Evolutionary conservation across 2,329 filamentous ascomycete genomes (phyloP).

Genomic region (Verticillium klebahnii): DNA sequence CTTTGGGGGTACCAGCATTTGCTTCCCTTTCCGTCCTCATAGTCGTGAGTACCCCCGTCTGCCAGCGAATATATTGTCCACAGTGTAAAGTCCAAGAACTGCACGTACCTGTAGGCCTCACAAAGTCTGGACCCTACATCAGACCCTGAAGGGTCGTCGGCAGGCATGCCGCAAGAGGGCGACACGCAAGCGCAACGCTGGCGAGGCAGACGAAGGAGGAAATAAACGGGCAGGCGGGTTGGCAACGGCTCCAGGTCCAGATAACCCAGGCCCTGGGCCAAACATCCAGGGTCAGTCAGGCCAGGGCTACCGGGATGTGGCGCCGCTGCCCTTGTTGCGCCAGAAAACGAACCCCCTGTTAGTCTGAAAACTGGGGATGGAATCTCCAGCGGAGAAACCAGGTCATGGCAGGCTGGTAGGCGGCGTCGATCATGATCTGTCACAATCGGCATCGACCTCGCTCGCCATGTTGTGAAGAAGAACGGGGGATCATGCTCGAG

Average conservation of each 20-base stretch:
- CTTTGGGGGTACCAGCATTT: neutral
- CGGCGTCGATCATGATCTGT: slow-evolving; percentile 14
- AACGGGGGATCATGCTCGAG: neutral
- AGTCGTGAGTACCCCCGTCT: neutral
- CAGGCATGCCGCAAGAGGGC: neutral
- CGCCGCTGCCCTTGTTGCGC: neutral
- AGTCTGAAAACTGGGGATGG: neutral
- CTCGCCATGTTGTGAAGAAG: neutral
- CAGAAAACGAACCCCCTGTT: neutral
- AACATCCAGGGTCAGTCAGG: neutral
- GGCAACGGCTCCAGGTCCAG: neutral
- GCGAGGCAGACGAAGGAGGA: neutral
- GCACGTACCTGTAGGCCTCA: neutral
- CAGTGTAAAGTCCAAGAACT: too few relatives aligned
- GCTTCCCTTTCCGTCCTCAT: neutral
- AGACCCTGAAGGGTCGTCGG: neutral
- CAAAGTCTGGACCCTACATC: neutral
- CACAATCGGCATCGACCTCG: slow-evolving; percentile 11
- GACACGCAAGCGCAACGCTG: neutral
- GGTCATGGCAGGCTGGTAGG: neutral
- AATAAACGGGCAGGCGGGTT: neutral
- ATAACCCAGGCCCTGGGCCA: neutral
- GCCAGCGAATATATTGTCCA: neutral
- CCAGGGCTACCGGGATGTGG: neutral
- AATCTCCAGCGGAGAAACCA: neutral